Base-by-base conservation (phyloP, 176 grass and related monocot species). In the Rhynchospora tenuis region DNA sequence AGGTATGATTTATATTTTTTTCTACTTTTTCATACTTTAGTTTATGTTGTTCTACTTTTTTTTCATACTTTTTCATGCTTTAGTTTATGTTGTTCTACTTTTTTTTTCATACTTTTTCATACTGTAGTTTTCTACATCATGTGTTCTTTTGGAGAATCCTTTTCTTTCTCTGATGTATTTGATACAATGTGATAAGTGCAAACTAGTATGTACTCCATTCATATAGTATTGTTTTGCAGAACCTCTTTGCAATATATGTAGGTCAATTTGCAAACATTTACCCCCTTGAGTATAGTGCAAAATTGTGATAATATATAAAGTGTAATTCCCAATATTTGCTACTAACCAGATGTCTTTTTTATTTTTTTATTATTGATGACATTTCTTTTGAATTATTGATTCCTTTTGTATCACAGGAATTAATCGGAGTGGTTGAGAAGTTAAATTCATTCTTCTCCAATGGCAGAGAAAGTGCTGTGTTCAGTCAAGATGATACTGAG, bases 401-500 rank as follows among this genome's bases (percentile, higher is more conserved):
- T 73, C 56, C n/a, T 65, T 46, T 68, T 50, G 74, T 63, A 26
- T 80, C 16, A n/a, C 43, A 95, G 92, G 92, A 98, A 76, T 86
- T 98, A 67, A 51, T 79, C 22, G 92, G 89, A 24, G 92, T 85
- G 19, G 72, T 98, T 76, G 81, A 55, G 1, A 93, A 92, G 90
- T 84, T 98, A 45, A 98, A 98, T 78, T 84, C 81, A 42, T 94
- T 92, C 86, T 94, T 94, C 1, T 5, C 64, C 59, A 72, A 80
- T 78, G 77, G 79, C 50, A 83, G 86, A 71, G 47, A 79, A 61
- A 88, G n/a, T 43, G 64, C 79, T 68, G 68, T 59, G 9, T 83
- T 98, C 42, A 93, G 94, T 56, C 95, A 98, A 81, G 95, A 98
- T 58, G 89, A 93, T 81, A 83, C 83, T 63, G 92, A 89, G 59